Evolutionary conservation across 1,284 basidiomycete species (phyloP).

Genomic region (Trametes polyzona): DNA sequence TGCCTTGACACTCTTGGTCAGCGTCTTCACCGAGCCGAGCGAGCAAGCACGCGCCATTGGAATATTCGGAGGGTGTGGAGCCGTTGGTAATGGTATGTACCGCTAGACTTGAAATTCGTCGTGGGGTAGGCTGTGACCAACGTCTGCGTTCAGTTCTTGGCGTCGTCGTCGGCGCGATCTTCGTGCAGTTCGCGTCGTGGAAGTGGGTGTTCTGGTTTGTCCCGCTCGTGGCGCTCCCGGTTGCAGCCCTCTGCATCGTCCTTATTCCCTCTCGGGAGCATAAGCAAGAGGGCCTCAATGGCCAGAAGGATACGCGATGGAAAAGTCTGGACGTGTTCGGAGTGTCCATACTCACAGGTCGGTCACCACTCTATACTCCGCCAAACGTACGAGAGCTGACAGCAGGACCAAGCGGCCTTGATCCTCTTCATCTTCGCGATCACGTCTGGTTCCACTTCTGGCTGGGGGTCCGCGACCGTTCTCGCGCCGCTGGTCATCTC

Average conservation of each 20-base stretch:
- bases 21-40: constrained; percentile 46
- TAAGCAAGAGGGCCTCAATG: constrained; percentile 9
- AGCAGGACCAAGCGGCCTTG: constrained; percentile 27
- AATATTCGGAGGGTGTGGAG: constrained; percentile 49
- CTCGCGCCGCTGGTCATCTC: constrained; percentile 49
- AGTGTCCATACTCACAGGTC: constrained; percentile 45
- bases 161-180: constrained; percentile 47
- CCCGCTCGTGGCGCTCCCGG: constrained; percentile 42
- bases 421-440: constrained; percentile 52
- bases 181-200: constrained; percentile 46
- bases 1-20: constrained; percentile 49
- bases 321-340: constrained; percentile 45
- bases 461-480: constrained; percentile 47
- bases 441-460: constrained; percentile 47
- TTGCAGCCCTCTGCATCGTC: constrained; percentile 39
- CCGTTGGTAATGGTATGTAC: constrained; percentile 46
- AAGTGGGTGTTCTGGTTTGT: constrained; percentile 52
- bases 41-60: constrained; percentile 51
- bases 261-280: constrained; percentile 37
- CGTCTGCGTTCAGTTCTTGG: constrained; percentile 40
- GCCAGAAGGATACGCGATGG: constrained; percentile 26
- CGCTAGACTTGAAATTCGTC: neutral
- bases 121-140: neutral
- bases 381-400: neutral
- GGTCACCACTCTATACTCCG: constrained; percentile 25